phyloP scores from a whole-genome alignment of 345 rosid genomes.

The Brassica incana region DNA sequence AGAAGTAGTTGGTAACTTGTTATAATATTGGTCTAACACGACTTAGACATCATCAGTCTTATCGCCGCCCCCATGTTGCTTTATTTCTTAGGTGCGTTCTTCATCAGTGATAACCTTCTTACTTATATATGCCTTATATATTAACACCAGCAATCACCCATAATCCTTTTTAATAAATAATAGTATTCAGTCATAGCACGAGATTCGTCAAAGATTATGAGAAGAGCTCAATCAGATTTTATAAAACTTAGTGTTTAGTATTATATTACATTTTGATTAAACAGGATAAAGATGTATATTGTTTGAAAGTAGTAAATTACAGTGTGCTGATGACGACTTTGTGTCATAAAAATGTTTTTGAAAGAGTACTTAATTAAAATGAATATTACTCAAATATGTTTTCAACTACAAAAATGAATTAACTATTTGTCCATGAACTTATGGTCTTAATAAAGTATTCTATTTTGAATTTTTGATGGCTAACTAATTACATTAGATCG shows the following conservation, averaged over 20 bases:
- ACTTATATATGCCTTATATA: not conserved
- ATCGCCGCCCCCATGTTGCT: conserved; percentile 30
- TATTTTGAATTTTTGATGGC: not conserved
- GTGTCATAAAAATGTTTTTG: not conserved
- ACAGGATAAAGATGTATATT: not conserved
- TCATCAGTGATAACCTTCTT: conserved; percentile 15
- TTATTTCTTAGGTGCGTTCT: conserved; percentile 34
- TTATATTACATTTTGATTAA: not conserved
- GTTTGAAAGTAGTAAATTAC: not conserved
- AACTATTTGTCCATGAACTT: not conserved
- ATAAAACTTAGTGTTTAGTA: not conserved
- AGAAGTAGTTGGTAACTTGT: not conserved
- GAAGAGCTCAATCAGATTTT: not conserved
- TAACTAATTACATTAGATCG: not conserved
- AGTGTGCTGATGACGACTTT: not conserved
- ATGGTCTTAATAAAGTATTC: not conserved
- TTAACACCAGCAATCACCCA: not conserved
- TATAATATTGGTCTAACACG: not conserved
- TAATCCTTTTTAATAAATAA: not conserved
- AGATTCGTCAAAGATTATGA: not conserved
- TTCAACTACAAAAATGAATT: not conserved
- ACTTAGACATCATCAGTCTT: conserved; percentile 15
- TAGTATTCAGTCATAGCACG: not conserved
- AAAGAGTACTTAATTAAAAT: not conserved
- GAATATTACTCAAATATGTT: not conserved